Evolutionary conservation across 768 basidiomycete species (phyloP).

Genomic region (Naganishia kalamii): DNA sequence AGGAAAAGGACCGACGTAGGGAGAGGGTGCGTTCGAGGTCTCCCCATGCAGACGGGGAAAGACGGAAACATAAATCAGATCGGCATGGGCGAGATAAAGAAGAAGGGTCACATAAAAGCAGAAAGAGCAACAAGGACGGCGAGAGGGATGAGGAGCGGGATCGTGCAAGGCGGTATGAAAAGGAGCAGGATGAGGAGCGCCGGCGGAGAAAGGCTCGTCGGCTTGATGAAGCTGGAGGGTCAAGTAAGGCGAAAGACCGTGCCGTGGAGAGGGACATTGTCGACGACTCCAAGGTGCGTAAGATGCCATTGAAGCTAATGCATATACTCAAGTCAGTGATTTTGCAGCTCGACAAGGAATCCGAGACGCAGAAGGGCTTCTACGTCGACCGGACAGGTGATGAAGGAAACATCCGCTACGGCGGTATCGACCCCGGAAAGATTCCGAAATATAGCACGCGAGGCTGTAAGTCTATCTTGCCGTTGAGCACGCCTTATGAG

Average conservation of each 20-base stretch:
- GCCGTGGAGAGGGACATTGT: not conserved
- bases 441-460: slow-evolving; percentile 1
- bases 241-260: not conserved
- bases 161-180: not conserved
- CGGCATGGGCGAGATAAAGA: not conserved
- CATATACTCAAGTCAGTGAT: too few species aligned
- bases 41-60: not conserved
- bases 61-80: not conserved
- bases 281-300: too few species aligned
- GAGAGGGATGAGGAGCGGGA: not conserved
- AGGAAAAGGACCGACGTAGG: not conserved
- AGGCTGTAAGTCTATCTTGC: slow-evolving; percentile 12
- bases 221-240: not conserved
- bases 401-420: slow-evolving; percentile 16
- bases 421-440: slow-evolving; percentile 5
- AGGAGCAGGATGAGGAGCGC: not conserved
- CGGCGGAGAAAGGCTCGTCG: not conserved
- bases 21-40: not conserved
- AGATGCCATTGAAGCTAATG: too few species aligned
- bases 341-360: too few species aligned
- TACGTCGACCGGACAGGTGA: slow-evolving; percentile 20
- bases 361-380: not conserved
- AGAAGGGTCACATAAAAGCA: not conserved
- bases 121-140: not conserved
- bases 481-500: not conserved